These are phyloP conservation scores for Leccinum arenicola DNA, from an alignment of 768 basidiomycete species.

Conservation along the genomic window DNA sequence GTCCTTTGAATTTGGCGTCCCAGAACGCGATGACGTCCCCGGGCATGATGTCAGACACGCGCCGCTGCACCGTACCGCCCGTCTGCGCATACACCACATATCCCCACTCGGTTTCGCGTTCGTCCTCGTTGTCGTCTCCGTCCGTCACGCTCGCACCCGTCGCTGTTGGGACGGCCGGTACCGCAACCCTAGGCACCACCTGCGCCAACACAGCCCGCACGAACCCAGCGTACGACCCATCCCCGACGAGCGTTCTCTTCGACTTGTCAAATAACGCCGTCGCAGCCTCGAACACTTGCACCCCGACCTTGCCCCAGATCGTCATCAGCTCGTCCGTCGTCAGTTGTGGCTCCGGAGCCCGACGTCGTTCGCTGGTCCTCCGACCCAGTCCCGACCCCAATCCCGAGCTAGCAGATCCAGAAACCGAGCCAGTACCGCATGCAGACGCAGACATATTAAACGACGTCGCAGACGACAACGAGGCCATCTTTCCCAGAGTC, in stretches of 20 bases:
- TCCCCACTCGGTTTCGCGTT: conserved; percentile 44
- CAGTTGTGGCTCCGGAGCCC: too few species aligned
- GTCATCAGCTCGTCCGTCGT: conserved; percentile 65
- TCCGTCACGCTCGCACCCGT: conserved; percentile 20
- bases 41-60: conserved; percentile 78
- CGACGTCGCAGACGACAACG: conserved; percentile 11
- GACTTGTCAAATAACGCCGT: conserved; percentile 68
- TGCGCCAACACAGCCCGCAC: conserved; percentile 61
- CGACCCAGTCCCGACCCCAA: not conserved
- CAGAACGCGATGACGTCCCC: conserved; percentile 78
- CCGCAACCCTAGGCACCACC: conserved; percentile 63
- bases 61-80: conserved; percentile 61
- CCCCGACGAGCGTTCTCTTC: conserved; percentile 75
- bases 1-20: conserved; percentile 77
- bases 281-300: conserved; percentile 70
- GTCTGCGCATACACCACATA: conserved; percentile 75
- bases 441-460: not conserved
- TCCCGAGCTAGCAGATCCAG: too few species aligned
- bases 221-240: conserved; percentile 82
- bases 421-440: not conserved
- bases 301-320: conserved; percentile 72
- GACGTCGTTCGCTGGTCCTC: conserved; percentile 22
- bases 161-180: not conserved
- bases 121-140: conserved; percentile 22
- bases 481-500: conserved; percentile 5